These are phyloP conservation scores for Citrus medica DNA, from an alignment of 345 rosid genomes.

Conservation along the genomic window DNA sequence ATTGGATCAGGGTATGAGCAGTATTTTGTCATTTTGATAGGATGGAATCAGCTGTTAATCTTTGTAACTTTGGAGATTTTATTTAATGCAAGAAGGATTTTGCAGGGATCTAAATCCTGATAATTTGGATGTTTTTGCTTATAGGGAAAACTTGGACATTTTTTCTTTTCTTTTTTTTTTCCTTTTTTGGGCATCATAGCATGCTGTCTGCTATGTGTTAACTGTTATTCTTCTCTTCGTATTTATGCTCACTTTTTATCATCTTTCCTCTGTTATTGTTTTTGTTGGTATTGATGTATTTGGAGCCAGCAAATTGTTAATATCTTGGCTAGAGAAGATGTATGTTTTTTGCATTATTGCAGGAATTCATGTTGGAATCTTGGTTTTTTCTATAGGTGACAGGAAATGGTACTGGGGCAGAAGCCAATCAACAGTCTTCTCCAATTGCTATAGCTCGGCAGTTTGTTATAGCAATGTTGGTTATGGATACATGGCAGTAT, in stretches of 20 bases:
- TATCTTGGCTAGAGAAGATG: background rate
- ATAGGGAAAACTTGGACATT: background rate
- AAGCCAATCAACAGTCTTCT: conserved; percentile 34
- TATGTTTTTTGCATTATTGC: background rate
- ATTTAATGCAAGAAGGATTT: background rate
- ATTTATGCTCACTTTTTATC: background rate
- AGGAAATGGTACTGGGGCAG: conserved; percentile 46
- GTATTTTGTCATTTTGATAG: background rate
- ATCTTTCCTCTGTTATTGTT: background rate
- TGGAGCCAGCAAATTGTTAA: background rate
- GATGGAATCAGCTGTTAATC: background rate
- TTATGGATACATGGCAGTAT: conserved; percentile 86
- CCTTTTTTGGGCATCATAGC: background rate
- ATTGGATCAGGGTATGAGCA: too few relatives aligned
- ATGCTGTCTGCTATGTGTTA: background rate
- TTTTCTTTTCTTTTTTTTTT: too few relatives aligned
- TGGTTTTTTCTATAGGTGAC: conserved; percentile 47
- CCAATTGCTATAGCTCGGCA: conserved; percentile 55
- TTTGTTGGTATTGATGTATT: background rate
- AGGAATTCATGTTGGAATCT: conserved; percentile 1
- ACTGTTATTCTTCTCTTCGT: background rate
- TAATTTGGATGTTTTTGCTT: background rate
- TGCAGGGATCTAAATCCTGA: background rate
- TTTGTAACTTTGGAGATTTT: background rate
- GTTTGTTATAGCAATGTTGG: conserved; percentile 64